Evolutionary conservation across 352 stramenopile species (phyloP).

Genomic region (Pythium insidiosum): DNA sequence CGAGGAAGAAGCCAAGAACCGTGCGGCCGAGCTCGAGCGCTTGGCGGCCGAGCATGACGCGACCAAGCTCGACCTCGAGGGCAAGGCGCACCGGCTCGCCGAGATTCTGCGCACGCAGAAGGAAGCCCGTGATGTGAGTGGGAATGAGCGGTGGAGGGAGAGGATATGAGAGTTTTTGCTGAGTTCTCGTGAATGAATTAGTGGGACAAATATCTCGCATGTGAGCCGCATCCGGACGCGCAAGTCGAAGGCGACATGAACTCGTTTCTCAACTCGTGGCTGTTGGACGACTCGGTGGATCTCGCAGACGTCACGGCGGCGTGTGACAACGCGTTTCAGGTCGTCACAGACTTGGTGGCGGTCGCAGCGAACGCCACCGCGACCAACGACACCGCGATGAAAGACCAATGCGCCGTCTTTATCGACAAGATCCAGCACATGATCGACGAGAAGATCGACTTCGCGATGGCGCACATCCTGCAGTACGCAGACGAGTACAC

Average conservation of each 20-base stretch:
- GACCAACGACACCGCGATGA: constrained; percentile 34
- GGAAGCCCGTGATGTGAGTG: constrained; percentile 47
- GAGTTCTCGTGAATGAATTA: too few relatives aligned
- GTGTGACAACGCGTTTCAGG: constrained; percentile 43
- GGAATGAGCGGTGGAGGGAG: too few relatives aligned
- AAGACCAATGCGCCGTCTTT: constrained; percentile 30
- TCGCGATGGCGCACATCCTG: constrained; percentile 50
- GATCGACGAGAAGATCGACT: constrained; percentile 56
- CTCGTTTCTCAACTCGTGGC: constrained; percentile 73
- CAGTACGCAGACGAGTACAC: constrained; percentile 73
- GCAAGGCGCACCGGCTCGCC: constrained; percentile 43
- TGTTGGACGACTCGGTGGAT: constrained; percentile 39
- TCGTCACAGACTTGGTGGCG: constrained; percentile 53
- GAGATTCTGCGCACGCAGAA: constrained; percentile 56
- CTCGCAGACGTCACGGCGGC: constrained; percentile 34
- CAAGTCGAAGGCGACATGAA: constrained; percentile 74
- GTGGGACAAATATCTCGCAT: constrained; percentile 73
- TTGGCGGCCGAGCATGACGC: constrained; percentile 41
- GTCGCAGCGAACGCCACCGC: constrained; percentile 43
- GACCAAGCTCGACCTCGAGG: constrained; percentile 39
- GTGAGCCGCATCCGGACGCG: constrained; percentile 53
- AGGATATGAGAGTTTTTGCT: too few relatives aligned
- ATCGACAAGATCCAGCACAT: constrained; percentile 42
- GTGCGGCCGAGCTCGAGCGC: constrained; percentile 52
- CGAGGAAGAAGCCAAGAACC: constrained; percentile 56